Evolutionary conservation across 352 stramenopile species (phyloP).

Genomic region (Phytophthora hybrid): DNA sequence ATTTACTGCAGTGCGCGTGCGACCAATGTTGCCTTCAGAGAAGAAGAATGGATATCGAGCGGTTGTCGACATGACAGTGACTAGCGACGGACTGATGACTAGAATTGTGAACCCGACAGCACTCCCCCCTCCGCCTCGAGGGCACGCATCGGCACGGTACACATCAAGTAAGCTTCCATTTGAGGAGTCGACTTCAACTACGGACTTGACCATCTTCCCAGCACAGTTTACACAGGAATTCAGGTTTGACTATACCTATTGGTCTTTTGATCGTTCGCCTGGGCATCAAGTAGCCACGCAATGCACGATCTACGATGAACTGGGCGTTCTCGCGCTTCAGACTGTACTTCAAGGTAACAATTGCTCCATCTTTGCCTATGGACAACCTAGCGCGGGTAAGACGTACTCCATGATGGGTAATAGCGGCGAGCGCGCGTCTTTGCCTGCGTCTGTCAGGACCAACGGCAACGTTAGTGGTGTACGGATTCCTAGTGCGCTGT

Average conservation of each 20-base stretch:
- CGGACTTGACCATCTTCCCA: constrained; percentile 27
- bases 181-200: constrained; percentile 6
- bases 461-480: neutral
- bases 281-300: constrained; percentile 54
- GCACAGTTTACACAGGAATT: constrained; percentile 78
- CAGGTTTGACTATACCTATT: constrained; percentile 75
- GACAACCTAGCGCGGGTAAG: constrained; percentile 77
- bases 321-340: constrained; percentile 65
- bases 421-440: constrained; percentile 7
- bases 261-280: constrained; percentile 63
- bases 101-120: constrained; percentile 70
- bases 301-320: constrained; percentile 60
- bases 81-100: constrained; percentile 50
- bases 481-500: neutral
- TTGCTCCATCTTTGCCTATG: constrained; percentile 82
- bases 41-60: constrained; percentile 62
- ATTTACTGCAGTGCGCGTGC: constrained; percentile 78
- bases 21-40: constrained; percentile 72
- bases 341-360: constrained; percentile 71
- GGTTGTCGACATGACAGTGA: constrained; percentile 66
- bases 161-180: constrained; percentile 11
- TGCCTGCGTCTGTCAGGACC: constrained; percentile 8
- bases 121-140: constrained; percentile 21
- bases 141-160: neutral
- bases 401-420: constrained; percentile 76